Evolutionary conservation across 441 rosid species (phyloP), one percentile per base, ranked within the genome.

Genomic region (Adansonia grandidieri): DNA sequence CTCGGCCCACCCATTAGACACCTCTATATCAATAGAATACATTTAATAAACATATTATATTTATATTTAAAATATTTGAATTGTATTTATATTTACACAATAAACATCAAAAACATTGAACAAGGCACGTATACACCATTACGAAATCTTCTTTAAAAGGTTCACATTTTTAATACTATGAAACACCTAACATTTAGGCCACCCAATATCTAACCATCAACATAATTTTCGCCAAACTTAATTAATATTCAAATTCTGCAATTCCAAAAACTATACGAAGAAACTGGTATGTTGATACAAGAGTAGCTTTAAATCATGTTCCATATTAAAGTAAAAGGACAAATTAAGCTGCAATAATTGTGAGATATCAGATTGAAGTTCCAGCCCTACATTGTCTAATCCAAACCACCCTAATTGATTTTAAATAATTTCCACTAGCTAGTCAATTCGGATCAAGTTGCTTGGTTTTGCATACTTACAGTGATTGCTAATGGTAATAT

Each of bases 311-410:
- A 47, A 56, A 14, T 10, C 13, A 56, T 4, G 24, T 15, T 71
- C n/a, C 9, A 42, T 19, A 66, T 53, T 54, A 0, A 37, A 71
- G 13, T 53, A 32, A 54, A 37, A 54, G 50, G 75, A 72, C 75
- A 32, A 72, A n/a, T 10, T 5, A 53, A 15, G 64, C n/a, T 5
- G 6, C 75, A 54, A 32, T 54, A n/a, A 32, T 72, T 54, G 63
- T 53, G 1, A 15, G 45, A 51, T 3, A n/a, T 71, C 58, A 5
- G 3, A 71, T 9, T 1, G 6, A 13, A 72, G 70, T 53, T 17
- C 42, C 17, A 42, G 24, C 60, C 81, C 77, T 20, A 42, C 73
- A 20, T 44, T 44, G 76, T 77, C 80, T 61, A 58, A 71, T 77
- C 75, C 22, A 69, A 70, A 60, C 40, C n/a, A 44, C 75, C 75